These are phyloP conservation scores for Rubia tinctorum DNA, from an alignment of 305 asterid genomes.

Conservation along the genomic window DNA sequence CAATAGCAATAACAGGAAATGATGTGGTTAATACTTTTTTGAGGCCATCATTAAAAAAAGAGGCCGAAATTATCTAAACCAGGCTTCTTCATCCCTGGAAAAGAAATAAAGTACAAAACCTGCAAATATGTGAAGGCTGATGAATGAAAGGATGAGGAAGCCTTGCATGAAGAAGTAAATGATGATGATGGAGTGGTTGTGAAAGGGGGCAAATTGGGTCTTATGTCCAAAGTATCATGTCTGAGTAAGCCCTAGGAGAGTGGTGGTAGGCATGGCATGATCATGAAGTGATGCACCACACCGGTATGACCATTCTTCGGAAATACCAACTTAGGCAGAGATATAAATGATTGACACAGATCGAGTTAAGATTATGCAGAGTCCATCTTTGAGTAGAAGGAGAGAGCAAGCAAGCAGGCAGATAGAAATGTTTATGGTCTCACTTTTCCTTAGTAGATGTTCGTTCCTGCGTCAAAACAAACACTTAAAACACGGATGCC, in stretches of 20 bases:
- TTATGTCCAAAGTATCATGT: slow-evolving; percentile 53
- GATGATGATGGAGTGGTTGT: slow-evolving; percentile 32
- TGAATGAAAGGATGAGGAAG: slow-evolving; percentile 71
- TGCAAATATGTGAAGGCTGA: slow-evolving; percentile 77
- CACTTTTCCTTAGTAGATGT: slow-evolving; percentile 61
- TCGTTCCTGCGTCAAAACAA: slow-evolving; percentile 95
- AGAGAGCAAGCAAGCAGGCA: slow-evolving; percentile 64
- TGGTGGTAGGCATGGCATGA: slow-evolving; percentile 73
- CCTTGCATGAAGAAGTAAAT: slow-evolving; percentile 81
- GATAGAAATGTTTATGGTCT: slow-evolving; percentile 62
- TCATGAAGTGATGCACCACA: slow-evolving; percentile 53
- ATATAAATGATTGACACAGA: slow-evolving; percentile 32
- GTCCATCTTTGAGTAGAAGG: slow-evolving; percentile 62
- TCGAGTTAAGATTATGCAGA: slow-evolving; percentile 52
- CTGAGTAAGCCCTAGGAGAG: slow-evolving; percentile 64
- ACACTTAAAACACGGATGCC: slow-evolving; percentile 57
- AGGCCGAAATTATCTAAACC: slow-evolving; percentile 29
- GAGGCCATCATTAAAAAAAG: slow-evolving; percentile 24
- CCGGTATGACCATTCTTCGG: slow-evolving; percentile 54
- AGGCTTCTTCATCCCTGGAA: slow-evolving; percentile 36
- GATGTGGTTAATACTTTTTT: neutral
- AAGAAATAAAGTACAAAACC: slow-evolving; percentile 63
- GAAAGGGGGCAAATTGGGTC: slow-evolving; percentile 47
- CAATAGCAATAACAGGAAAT: slow-evolving; percentile 3
- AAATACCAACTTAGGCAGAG: slow-evolving; percentile 58